Conservation (phyloP, 1,284 basidiomycete genomes). For the Ganoderma lingzhi region DNA sequence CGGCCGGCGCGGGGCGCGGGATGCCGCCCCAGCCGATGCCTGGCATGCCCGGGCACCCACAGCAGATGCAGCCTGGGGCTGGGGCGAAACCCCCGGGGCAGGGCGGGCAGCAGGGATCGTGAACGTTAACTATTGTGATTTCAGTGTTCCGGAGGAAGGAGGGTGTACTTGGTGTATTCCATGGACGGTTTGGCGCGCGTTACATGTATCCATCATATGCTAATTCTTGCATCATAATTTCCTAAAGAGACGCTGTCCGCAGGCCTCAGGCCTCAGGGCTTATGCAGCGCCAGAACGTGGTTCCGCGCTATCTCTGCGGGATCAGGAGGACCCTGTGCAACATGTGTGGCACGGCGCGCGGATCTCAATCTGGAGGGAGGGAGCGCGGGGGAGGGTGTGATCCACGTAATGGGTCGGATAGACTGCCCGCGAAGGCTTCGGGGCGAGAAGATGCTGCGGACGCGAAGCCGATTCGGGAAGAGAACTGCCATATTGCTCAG, state of each 20-base stretch:
- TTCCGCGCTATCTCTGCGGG: neutral
- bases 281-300: neutral
- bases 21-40: conserved; percentile 38
- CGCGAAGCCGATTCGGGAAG: conserved; percentile 7
- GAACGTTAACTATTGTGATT: conserved; percentile 8
- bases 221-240: neutral
- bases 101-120: conserved; percentile 48
- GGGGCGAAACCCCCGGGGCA: conserved; percentile 43
- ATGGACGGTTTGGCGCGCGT: conserved; percentile 1
- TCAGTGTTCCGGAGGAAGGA: neutral
- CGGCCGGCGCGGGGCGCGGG: conserved; percentile 37
- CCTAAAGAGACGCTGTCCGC: neutral
- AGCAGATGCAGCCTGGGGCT: conserved; percentile 43
- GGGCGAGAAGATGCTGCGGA: conserved; percentile 11
- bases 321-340: neutral
- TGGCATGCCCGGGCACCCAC: conserved; percentile 40
- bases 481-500: neutral
- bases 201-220: neutral
- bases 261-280: neutral
- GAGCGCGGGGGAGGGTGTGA: neutral
- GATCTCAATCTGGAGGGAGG: neutral
- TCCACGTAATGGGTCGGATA: neutral
- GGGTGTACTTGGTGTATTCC: neutral
- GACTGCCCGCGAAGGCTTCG: neutral
- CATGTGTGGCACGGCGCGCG: conserved; percentile 1